Conservation (phyloP, 2,329 filamentous ascomycete species). For the Neonectria magnoliae region DNA sequence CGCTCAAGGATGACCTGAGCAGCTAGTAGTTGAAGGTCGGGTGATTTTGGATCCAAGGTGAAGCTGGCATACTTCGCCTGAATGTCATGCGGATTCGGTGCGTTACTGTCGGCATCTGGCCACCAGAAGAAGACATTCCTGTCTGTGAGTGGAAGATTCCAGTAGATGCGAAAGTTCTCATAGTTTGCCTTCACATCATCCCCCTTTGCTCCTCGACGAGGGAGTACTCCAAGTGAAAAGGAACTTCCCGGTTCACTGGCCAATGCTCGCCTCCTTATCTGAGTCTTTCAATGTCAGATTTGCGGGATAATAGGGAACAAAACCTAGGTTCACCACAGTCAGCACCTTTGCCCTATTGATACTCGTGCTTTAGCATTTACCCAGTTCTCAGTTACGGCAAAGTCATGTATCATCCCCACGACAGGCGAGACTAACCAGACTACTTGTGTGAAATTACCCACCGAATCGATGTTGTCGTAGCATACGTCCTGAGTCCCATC, state of each 20-base stretch:
- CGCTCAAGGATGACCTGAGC: not conserved
- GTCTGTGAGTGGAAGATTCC: constrained; percentile 1
- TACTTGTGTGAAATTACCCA: not conserved
- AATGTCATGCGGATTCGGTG: constrained; percentile 1
- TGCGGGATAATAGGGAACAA: constrained; percentile 18
- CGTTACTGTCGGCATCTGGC: constrained; percentile 4
- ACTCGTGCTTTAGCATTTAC: not conserved
- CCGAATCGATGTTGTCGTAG: not conserved
- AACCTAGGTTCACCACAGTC: not conserved
- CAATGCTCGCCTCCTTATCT: constrained; percentile 10
- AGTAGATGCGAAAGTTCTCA: not conserved
- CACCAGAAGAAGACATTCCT: constrained; percentile 23
- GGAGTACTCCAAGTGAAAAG: constrained; percentile 6
- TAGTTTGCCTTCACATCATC: constrained; percentile 8
- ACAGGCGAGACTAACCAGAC: constrained; percentile 6
- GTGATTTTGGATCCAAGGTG: not conserved
- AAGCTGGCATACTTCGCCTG: constrained; percentile 6
- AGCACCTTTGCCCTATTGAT: not conserved
- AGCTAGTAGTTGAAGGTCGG: not conserved
- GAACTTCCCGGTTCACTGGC: constrained; percentile 2
- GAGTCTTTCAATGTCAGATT: constrained; percentile 5
- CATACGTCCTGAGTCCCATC: constrained; percentile 2
- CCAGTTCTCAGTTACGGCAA: constrained; percentile 17
- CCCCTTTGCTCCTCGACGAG: constrained; percentile 4
- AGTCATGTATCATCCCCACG: constrained; percentile 14